Base-by-base conservation (phyloP, 192 early-diverging fungal genomes). In the Coemansia sp. region DNA sequence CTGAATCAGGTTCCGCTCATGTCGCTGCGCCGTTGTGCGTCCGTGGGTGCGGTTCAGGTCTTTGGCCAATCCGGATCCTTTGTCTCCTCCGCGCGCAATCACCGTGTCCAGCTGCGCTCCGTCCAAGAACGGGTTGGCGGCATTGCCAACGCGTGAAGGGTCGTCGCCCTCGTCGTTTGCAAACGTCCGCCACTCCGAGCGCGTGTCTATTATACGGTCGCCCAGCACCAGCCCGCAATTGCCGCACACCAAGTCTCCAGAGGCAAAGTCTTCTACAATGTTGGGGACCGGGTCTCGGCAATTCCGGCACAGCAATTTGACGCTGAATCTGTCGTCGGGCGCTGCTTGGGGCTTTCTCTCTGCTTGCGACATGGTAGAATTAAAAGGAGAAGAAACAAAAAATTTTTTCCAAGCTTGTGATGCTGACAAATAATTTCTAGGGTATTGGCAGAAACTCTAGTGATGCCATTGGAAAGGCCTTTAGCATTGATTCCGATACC, bases 141-240 rank as follows among this genome's bases (percentile, higher is more conserved):
- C 73, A 30, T 58, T 63, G 28, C 73, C 73, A 15, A 77, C 73
- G 19, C 73, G 73, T 48, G 67, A 70, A 9, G 67, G 73, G 45
- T 77, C 73, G 53, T 65, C 68, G 16, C 73, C 73, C 9, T 77
- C 73, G 44, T 70, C 68, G 26, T 77, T 70, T n/a, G 63, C 68
- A 66, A 77, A 77, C 9, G 73, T 77, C 46, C 96, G 88, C 96
- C 96, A 98, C 68, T 98, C 96, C 1, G 90, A 93, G 10, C 94
- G 85, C 23, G 96, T 98, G 78, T 98, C 96, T 49, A 98, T 93
- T 57, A 98, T 92, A n/a, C 94, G 84, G 69, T 94, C 87, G 14
- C 93, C 93, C 11, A 98, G 81, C 5, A 98, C 90, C 14, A 96
- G 72, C 7, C 93, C 94, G 66, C 96, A 98, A 73, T 91, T 87